These are phyloP conservation scores for Coniochaeta ligniaria DNA, from an alignment of 2,329 filamentous ascomycete species.

Conservation along the genomic window DNA sequence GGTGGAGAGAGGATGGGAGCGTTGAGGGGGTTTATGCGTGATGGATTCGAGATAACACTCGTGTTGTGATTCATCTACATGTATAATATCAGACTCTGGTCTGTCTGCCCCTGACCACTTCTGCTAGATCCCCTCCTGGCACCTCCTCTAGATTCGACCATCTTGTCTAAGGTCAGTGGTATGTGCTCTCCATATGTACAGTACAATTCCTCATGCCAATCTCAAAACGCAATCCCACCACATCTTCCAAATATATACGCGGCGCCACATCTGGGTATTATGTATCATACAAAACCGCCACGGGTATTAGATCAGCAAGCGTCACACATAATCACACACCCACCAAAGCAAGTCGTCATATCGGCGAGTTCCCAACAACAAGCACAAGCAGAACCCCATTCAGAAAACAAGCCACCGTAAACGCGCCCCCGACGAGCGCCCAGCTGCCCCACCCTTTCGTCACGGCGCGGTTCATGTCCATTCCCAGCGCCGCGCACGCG, in stretches of 20 bases:
- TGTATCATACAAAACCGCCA: no score
- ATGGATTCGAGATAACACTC: no score
- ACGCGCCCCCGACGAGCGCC: slow-evolving; percentile 32
- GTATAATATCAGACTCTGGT: no score
- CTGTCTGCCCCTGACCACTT: no score
- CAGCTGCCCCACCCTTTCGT: slow-evolving; percentile 33
- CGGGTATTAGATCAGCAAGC: no score
- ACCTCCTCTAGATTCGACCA: no score
- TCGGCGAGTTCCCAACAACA: slow-evolving; percentile 31
- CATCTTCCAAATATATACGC: not conserved
- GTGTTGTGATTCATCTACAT: no score
- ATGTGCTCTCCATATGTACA: not conserved
- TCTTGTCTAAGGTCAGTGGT: no score
- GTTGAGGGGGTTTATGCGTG: no score
- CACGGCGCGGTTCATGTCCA: slow-evolving; percentile 46
- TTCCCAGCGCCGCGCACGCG: slow-evolving; percentile 53
- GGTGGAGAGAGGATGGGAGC: not conserved
- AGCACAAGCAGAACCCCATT: slow-evolving; percentile 46
- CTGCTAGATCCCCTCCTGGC: no score
- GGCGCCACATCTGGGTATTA: no score
- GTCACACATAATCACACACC: no score
- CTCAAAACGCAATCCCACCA: not conserved
- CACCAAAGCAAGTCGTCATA: slow-evolving; percentile 1
- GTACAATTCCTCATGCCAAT: not conserved
- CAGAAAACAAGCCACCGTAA: slow-evolving; percentile 37